Base-by-base conservation (phyloP, 441 rosid genomes). In the Heliophila coronopifolia region DNA sequence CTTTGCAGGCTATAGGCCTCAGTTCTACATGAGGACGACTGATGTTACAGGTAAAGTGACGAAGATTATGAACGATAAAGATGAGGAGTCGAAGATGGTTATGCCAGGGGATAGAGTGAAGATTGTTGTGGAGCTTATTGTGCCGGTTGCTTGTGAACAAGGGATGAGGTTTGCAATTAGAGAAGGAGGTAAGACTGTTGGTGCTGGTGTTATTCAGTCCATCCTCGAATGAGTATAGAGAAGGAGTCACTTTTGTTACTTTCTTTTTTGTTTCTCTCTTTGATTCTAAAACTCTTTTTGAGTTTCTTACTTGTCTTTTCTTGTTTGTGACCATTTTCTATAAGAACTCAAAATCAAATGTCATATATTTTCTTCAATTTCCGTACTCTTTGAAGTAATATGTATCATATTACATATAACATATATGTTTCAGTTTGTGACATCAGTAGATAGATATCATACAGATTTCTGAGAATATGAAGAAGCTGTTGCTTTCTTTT, bases 151-250 rank as follows among this genome's bases (percentile, higher is more conserved):
- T 70, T 89, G 94, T 73, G 93, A 93, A 58, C 90, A 77, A 70
- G 93, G 99, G 3, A 88, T 86, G 99, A 78, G 99, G 74, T 89
- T 93, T 75, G 97, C 99, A 36, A 89, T 93, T 47, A 73, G 94
- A 72, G 97, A 93, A 79, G 99, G 93, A 45, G 99, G 99, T 28
- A 84, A 79, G 85, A 93, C 95, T 11, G 89, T 89, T 42, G 99
- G 95, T 34, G 96, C 96, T 17, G 89, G 91, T 44, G 99, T 89
- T 43, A 93, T 93, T 75, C 83, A 77, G 76, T 54, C 93, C 25
- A 89, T 93, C 62, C 48, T 93, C 49, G 81, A 83, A 71, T 86
- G 74, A 69, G 16, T 9, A 16, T 23, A 22, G 23, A 41, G 16
- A 1, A n/a, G 6, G 0, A 14, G 4, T 11, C 36, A 16, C 3